phyloP scores from a whole-genome alignment of 2,329 filamentous ascomycete genomes.

The Alternaria triticimaculans region DNA sequence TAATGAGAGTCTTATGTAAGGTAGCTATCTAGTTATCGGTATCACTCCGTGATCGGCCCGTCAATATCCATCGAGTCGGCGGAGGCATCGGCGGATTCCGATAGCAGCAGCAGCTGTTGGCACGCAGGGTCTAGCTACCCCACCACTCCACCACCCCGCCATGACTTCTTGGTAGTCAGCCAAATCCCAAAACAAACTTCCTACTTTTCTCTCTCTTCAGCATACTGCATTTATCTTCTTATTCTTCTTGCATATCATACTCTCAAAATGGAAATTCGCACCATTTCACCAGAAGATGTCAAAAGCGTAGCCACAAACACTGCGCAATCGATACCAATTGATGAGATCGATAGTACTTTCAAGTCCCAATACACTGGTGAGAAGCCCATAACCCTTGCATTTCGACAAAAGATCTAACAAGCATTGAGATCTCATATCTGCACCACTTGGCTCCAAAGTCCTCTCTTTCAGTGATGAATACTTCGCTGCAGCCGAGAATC shows the following conservation, averaged over 20 bases:
- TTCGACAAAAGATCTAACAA: background rate
- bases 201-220: background rate
- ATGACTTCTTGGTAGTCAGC: slow-evolving; percentile 5
- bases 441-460: slow-evolving; percentile 58
- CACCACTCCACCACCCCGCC: slow-evolving; percentile 18
- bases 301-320: slow-evolving; percentile 32
- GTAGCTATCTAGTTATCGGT: slow-evolving; percentile 6
- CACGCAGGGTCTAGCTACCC: slow-evolving; percentile 23
- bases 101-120: slow-evolving; percentile 4
- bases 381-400: background rate
- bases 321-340: slow-evolving; percentile 51
- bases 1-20: background rate
- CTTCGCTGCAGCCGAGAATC: slow-evolving; percentile 66
- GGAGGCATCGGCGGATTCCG: slow-evolving; percentile 22
- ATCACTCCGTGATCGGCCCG: slow-evolving; percentile 19
- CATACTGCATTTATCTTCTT: background rate
- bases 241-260: background rate
- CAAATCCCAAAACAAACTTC: background rate
- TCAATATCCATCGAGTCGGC: slow-evolving; percentile 10
- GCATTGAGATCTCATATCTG: slow-evolving; percentile 59
- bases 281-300: slow-evolving; percentile 38
- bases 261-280: slow-evolving; percentile 42
- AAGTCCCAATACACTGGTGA: slow-evolving; percentile 61
- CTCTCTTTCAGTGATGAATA: slow-evolving; percentile 66
- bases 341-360: slow-evolving; percentile 62